These are phyloP conservation scores for Trichosporon faecale DNA, from an alignment of 1,284 basidiomycete species.

Conservation along the genomic window DNA sequence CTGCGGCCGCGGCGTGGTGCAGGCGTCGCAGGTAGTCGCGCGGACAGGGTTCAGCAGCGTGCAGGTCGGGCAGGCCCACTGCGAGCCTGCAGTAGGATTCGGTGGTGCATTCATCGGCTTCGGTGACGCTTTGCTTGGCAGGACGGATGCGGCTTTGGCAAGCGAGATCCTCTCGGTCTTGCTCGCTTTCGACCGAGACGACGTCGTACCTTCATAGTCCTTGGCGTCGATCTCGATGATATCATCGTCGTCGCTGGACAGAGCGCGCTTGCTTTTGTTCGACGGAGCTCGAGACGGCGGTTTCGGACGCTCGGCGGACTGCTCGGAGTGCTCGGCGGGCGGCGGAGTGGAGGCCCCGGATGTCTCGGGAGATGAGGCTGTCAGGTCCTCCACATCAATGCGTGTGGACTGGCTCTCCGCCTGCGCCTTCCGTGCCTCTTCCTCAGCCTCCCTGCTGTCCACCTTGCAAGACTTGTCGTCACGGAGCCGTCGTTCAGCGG, in stretches of 20 bases:
- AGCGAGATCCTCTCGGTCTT: not conserved
- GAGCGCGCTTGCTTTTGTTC: not conserved
- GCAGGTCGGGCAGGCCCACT: conserved; percentile 69
- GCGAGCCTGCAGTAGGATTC: not conserved
- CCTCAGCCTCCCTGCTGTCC: conserved; percentile 56
- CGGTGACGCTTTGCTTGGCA: not conserved
- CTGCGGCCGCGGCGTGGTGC: conserved; percentile 57
- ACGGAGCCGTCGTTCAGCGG: conserved; percentile 68
- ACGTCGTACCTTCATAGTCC: not conserved
- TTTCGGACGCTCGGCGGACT: not conserved
- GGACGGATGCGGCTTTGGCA: not conserved
- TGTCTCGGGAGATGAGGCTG: conserved; percentile 27
- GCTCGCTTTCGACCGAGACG: not conserved
- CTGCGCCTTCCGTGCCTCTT: conserved; percentile 67
- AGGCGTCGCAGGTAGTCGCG: conserved; percentile 63
- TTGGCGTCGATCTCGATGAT: conserved; percentile 10
- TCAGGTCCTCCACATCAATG: conserved; percentile 53
- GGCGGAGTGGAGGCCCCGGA: conserved; percentile 25
- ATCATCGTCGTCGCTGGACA: not conserved
- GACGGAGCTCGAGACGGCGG: not conserved
- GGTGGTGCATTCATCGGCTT: conserved; percentile 9
- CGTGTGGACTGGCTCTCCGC: conserved; percentile 63
- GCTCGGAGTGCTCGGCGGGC: not conserved
- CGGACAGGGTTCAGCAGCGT: conserved; percentile 64
- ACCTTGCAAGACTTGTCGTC: conserved; percentile 69